Evolutionary conservation across 164 flowering plant species (phyloP), one percentile per base, ranked within the genome.

Genomic region (Macadamia integrifolia): DNA sequence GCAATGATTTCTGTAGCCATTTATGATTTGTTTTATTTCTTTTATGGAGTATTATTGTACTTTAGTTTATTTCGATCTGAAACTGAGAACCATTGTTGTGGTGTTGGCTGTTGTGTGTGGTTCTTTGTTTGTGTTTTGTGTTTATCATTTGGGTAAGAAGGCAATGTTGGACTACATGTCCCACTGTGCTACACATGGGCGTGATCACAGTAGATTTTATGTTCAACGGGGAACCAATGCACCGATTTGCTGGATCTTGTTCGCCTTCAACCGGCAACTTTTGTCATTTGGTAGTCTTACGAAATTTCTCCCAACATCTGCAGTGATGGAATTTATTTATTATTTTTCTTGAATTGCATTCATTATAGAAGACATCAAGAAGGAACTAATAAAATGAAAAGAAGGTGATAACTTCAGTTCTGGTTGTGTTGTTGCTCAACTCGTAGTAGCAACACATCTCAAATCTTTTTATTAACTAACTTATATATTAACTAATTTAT

Each of bases 51-150:
- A 77, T 62, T 72, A 50, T 68, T 61, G 58, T 59, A 44, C 66
- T 69, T 71, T 76, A 58, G 72, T 67, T 76, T 71, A 50, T 60
- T 74, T 77, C 75, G 66, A 64, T 69, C 77, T 64, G 84, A 74
- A 84, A 85, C 92, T 89, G 85, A 87, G 83, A 75, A 77, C 70
- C 66, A 61, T 90, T 81, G 82, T 82, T 84, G 71, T 86, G 85
- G 84, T 86, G 88, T 88, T 90, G 85, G 82, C 79, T 87, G 88
- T 83, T 80, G 81, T 86, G 82, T 85, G 85, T 83, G 81, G 87
- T 85, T 82, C 57, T 75, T 81, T 86, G 85, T 84, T 74, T 85
- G 73, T 86, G 82, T 77, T 72, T 74, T 84, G 75, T 81, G 80
- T 79, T 73, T 79, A 78, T 81, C 74, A 65, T 73, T 77, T 79